A percentile compares a stretch with the other conserved stretches of the same genome.
Evolutionary conservation across 2,329 filamentous ascomycete species (phyloP).

Genomic region (Biscogniauxia sp.): DNA sequence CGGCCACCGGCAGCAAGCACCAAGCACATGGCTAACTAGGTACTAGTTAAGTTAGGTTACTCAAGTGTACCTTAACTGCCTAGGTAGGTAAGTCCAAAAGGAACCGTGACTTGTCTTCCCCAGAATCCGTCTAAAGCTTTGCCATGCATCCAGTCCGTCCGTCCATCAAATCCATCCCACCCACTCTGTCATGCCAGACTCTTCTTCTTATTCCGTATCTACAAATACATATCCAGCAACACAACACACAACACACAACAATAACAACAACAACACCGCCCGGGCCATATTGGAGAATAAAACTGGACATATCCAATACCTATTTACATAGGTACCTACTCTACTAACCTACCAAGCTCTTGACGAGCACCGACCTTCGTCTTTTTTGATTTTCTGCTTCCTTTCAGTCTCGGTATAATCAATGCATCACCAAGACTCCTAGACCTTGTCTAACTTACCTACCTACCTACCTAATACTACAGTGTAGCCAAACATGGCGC

Average conservation of each 20-base stretch:
- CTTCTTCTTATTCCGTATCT: background rate
- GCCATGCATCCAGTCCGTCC: too few species aligned
- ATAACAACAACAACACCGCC: background rate
- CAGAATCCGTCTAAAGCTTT: background rate
- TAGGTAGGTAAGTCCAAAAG: background rate
- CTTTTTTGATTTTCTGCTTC: background rate
- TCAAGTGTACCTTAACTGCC: too few species aligned
- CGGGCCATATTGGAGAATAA: background rate
- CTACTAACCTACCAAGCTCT: background rate
- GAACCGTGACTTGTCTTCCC: background rate
- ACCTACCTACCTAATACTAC: background rate
- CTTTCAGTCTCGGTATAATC: background rate
- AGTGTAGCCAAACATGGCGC: constrained; percentile 24
- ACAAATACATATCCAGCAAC: background rate
- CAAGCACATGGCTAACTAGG: too few species aligned
- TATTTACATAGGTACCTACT: background rate
- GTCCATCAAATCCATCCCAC: background rate
- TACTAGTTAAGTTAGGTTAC: too few species aligned
- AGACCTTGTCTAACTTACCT: background rate
- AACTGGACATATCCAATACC: background rate
- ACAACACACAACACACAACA: too few species aligned
- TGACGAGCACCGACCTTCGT: background rate
- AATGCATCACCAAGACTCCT: constrained; percentile 3
- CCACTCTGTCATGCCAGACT: background rate
- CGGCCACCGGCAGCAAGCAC: background rate